phyloP scores from a whole-genome alignment of 331 rosid species.

The Pyracantha coccinea region DNA sequence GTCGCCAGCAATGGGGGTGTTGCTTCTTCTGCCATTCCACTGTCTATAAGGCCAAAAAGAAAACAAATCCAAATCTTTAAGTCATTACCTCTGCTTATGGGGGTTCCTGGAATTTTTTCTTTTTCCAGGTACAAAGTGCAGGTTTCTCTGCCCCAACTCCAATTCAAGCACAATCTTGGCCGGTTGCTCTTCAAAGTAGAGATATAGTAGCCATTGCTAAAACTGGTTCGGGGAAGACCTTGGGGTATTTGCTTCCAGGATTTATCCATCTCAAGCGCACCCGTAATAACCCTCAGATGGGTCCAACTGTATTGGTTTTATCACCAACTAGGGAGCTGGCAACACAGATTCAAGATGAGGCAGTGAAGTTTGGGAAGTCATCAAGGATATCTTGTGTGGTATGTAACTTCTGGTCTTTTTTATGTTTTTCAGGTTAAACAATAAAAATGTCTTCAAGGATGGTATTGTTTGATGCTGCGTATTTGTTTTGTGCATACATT shows the following conservation, averaged over 20 bases:
- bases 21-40: conserved; percentile 85
- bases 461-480: neutral
- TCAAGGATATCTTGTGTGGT: conserved; percentile 81
- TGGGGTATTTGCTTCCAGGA: conserved; percentile 92
- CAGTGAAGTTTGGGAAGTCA: conserved; percentile 87
- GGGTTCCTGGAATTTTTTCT: conserved; percentile 65
- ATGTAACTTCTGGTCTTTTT: conserved; percentile 18
- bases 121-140: conserved; percentile 93
- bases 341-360: conserved; percentile 96
- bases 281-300: conserved; percentile 56
- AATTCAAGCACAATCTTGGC: conserved; percentile 99
- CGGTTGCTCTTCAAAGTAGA: conserved; percentile 89
- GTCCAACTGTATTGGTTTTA: conserved; percentile 82
- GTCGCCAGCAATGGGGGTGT: conserved; percentile 86
- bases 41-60: conserved; percentile 48
- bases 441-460: neutral
- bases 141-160: conserved; percentile 99
- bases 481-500: neutral
- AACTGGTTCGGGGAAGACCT: conserved; percentile 98
- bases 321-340: conserved; percentile 99
- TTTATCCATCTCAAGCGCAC: conserved; percentile 80
- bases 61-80: conserved; percentile 28
- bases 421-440: neutral
- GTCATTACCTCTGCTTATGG: conserved; percentile 26
- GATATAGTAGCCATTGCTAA: conserved; percentile 98